Percentiles rank a stretch among this genome's conserved stretches.
Conservation (phyloP, 148 eudicot genomes). For the Fagopyrum esculentum region DNA sequence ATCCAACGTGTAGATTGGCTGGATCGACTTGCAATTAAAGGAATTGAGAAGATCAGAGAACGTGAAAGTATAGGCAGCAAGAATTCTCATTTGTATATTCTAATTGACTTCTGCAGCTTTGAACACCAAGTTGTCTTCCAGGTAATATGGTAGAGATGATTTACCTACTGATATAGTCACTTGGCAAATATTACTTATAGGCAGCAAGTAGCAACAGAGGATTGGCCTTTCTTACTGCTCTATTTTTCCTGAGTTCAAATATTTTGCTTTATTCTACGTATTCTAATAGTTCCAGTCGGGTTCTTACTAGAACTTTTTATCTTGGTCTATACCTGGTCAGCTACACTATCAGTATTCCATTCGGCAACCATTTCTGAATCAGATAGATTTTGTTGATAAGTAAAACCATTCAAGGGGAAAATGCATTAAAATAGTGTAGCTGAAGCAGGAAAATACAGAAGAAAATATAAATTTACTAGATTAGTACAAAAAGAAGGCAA, state of each 20-base stretch:
- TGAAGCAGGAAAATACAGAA: not conserved
- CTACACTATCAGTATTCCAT: not conserved
- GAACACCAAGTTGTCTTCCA: slow-evolving; percentile 96
- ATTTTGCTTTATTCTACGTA: not conserved
- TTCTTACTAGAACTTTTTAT: not conserved
- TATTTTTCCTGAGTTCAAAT: not conserved
- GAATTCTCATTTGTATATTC: slow-evolving; percentile 65
- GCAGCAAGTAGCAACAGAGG: not conserved
- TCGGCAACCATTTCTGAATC: not conserved
- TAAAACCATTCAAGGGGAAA: not conserved
- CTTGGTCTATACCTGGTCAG: not conserved
- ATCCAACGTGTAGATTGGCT: slow-evolving; percentile 98
- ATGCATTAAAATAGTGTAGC: not conserved
- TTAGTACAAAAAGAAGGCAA: not conserved
- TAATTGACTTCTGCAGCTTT: slow-evolving; percentile 89
- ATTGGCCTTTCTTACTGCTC: not conserved
- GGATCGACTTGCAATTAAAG: slow-evolving; percentile 83
- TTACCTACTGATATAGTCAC: not conserved
- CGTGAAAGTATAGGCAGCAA: slow-evolving; percentile 65
- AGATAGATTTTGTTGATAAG: not conserved
- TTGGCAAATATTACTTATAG: not conserved
- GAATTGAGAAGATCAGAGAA: slow-evolving; percentile 89
- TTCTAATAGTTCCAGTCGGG: not conserved
- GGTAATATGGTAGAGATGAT: slow-evolving; percentile 35
- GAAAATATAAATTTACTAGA: not conserved